phyloP scores from a whole-genome alignment of 2,329 filamentous ascomycete species.

The Aspergillus intermedius region DNA sequence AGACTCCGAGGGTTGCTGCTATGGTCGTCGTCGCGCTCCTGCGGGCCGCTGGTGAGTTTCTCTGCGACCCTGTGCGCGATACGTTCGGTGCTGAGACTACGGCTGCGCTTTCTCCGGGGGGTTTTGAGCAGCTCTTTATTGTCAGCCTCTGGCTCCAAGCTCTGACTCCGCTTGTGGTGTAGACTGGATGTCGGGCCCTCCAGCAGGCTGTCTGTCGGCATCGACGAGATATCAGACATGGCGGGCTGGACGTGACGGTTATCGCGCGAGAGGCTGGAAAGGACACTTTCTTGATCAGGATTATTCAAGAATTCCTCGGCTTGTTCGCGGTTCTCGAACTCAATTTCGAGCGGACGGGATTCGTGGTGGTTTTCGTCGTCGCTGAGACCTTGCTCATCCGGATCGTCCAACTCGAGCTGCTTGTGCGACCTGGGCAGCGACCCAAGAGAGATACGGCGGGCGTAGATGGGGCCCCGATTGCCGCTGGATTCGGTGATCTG shows the following conservation, averaged over 20 bases:
- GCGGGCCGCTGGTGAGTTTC: conserved; percentile 52
- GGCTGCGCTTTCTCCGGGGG: conserved; percentile 52
- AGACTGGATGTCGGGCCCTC: conserved; percentile 48
- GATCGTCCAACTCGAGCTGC: conserved; percentile 28
- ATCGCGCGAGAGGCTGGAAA: conserved; percentile 55
- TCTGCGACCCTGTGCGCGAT: conserved; percentile 64
- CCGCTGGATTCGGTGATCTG: conserved; percentile 78
- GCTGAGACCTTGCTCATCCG: conserved; percentile 59
- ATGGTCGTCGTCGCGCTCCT: conserved; percentile 37
- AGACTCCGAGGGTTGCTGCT: conserved; percentile 27
- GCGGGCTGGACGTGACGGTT: conserved; percentile 59
- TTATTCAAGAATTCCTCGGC: neutral
- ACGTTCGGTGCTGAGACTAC: conserved; percentile 60
- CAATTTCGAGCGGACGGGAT: conserved; percentile 71
- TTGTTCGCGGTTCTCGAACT: conserved; percentile 58
- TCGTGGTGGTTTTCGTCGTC: conserved; percentile 77
- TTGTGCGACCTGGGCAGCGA: conserved; percentile 34
- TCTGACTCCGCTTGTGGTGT: conserved; percentile 46
- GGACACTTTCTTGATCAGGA: conserved; percentile 56
- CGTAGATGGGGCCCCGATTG: conserved; percentile 64
- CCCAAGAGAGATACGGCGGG: conserved; percentile 59
- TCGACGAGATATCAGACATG: conserved; percentile 75
- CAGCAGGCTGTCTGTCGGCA: conserved; percentile 66
- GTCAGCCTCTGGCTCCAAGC: conserved; percentile 27
- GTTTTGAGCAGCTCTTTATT: conserved; percentile 50